A percentile compares a stretch with the other conserved stretches of the same genome.
phyloP scores from a whole-genome alignment of 75 land plant genomes.

The Pinus tabuliformis region DNA sequence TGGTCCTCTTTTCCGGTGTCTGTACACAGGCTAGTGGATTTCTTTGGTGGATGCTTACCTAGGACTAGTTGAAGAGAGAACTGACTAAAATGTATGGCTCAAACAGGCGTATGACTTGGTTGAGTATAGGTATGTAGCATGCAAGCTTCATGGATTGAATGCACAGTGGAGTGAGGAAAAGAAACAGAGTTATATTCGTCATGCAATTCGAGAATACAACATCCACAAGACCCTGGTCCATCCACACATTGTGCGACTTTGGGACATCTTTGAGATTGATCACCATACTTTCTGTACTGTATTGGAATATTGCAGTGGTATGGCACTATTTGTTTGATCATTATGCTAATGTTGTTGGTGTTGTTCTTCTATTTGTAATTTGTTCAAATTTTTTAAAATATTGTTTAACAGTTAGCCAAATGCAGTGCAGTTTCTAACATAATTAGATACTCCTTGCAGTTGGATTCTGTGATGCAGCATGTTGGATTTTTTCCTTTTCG shows the following conservation, averaged over 20 bases:
- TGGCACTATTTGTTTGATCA: conserved; percentile 8
- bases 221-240: conserved; percentile 93
- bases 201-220: conserved; percentile 96
- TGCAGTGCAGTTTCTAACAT: not conserved
- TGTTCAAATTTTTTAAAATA: too few relatives aligned
- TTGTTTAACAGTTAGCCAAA: too few relatives aligned
- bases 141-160: conserved; percentile 97
- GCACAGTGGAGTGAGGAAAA: conserved; percentile 97
- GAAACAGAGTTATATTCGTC: conserved; percentile 94
- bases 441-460: not conserved
- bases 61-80: not conserved
- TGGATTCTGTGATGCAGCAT: not conserved
- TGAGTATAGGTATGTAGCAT: conserved; percentile 93
- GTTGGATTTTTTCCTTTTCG: not conserved
- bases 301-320: conserved; percentile 94
- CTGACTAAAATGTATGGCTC: conserved; percentile 30
- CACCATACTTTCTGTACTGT: conserved; percentile 98
- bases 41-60: not conserved
- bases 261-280: conserved; percentile 99
- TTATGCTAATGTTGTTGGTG: conserved; percentile 3
- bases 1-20: not conserved
- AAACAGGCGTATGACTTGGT: conserved; percentile 96
- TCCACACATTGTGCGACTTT: conserved; percentile 88
- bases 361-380: not conserved
- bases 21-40: not conserved